A percentile compares a stretch with the other conserved stretches of the same genome.
These are phyloP conservation scores for Sporothrix curviconia DNA, from an alignment of 2,329 filamentous ascomycete genomes.

Conservation along the genomic window DNA sequence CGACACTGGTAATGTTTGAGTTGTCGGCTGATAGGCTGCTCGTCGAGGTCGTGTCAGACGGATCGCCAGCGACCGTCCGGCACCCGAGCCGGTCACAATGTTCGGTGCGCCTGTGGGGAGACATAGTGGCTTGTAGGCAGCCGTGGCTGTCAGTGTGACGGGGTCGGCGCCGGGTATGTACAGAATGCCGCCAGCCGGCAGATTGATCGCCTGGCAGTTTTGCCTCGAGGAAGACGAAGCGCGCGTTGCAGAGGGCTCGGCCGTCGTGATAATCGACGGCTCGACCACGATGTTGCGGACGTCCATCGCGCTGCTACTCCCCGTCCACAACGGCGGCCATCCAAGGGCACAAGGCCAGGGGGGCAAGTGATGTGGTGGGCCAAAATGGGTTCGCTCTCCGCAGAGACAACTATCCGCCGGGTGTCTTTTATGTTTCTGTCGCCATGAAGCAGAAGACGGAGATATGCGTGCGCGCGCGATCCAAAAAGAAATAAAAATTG, in stretches of 20 bases:
- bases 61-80: neutral
- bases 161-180: slow-evolving; percentile 46
- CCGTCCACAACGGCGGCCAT: slow-evolving; percentile 24
- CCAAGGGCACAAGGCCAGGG: slow-evolving; percentile 9
- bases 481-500: neutral
- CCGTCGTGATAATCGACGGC: slow-evolving; percentile 9
- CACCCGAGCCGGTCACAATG: slow-evolving; percentile 30
- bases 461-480: neutral
- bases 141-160: slow-evolving; percentile 53
- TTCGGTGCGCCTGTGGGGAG: slow-evolving; percentile 34
- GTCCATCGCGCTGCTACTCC: slow-evolving; percentile 18
- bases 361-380: neutral
- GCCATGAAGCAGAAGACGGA: neutral
- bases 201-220: slow-evolving; percentile 35
- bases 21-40: slow-evolving; percentile 27
- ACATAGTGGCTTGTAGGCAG: slow-evolving; percentile 55
- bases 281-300: slow-evolving; percentile 13
- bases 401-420: neutral
- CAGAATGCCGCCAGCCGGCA: slow-evolving; percentile 41
- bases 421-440: neutral
- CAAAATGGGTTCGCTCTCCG: neutral
- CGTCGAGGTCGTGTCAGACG: slow-evolving; percentile 30
- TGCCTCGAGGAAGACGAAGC: neutral
- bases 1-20: slow-evolving; percentile 22
- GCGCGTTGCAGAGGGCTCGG: neutral